These are phyloP conservation scores for Magnaporthales sp. DNA, from an alignment of 2,329 filamentous ascomycete genomes.

Conservation along the genomic window DNA sequence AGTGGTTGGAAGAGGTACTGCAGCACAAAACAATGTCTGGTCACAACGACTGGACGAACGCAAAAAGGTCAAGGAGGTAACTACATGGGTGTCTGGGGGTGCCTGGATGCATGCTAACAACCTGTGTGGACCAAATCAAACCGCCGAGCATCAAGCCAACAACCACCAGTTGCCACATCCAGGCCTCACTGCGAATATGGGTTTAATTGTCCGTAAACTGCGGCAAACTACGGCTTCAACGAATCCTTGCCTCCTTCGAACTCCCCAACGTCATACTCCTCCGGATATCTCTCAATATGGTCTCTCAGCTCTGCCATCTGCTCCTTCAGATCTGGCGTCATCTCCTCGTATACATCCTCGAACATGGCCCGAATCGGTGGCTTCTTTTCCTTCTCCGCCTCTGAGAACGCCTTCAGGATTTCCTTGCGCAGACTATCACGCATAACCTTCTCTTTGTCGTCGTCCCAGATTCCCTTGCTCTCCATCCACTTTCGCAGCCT, in stretches of 20 bases:
- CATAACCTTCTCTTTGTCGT: slow-evolving; percentile 60
- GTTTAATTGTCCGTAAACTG: background rate
- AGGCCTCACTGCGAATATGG: background rate
- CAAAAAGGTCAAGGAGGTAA: background rate
- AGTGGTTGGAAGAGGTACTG: background rate
- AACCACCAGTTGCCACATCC: background rate
- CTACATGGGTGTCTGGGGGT: background rate
- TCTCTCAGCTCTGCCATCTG: slow-evolving; percentile 70
- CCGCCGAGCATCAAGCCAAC: background rate
- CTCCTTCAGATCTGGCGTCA: slow-evolving; percentile 51
- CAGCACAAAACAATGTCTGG: background rate
- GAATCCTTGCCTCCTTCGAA: slow-evolving; percentile 23
- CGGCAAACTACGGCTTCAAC: slow-evolving; percentile 14
- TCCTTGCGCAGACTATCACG: slow-evolving; percentile 34
- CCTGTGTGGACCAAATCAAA: background rate
- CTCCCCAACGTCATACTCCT: slow-evolving; percentile 67
- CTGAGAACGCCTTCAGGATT: slow-evolving; percentile 73
- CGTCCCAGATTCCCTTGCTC: slow-evolving; percentile 72
- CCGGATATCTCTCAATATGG: slow-evolving; percentile 78
- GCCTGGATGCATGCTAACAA: background rate
- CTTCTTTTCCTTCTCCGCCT: slow-evolving; percentile 75
- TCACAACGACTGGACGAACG: background rate
- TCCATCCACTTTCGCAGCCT: slow-evolving; percentile 63
- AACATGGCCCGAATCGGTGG: slow-evolving; percentile 67
- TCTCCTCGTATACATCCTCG: slow-evolving; percentile 78